These are phyloP conservation scores for Incumbomyces lentus DNA, from an alignment of 2,329 filamentous ascomycete species.

Conservation along the genomic window DNA sequence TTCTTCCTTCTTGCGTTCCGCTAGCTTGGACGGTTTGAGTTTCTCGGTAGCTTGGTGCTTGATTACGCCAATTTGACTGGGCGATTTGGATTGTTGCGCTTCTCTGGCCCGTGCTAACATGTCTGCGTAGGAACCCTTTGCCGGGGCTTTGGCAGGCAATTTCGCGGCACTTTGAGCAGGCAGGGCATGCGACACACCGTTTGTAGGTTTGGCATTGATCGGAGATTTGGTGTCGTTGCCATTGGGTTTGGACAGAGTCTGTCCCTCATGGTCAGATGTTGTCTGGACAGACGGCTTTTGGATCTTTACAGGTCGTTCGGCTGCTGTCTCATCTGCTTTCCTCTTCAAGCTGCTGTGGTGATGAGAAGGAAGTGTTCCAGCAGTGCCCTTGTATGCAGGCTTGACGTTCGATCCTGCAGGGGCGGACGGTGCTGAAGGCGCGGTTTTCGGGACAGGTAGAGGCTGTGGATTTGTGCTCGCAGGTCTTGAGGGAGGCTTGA, in stretches of 20 bases:
- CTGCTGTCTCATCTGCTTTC: constrained; percentile 16
- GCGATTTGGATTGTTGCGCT: constrained; percentile 32
- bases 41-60: constrained; percentile 46
- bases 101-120: constrained; percentile 49
- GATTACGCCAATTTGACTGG: constrained; percentile 38
- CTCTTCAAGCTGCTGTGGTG: constrained; percentile 14
- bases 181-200: not conserved
- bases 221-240: constrained; percentile 9
- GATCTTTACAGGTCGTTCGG: constrained; percentile 11
- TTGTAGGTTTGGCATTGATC: constrained; percentile 8
- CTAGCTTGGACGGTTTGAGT: constrained; percentile 44
- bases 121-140: constrained; percentile 50
- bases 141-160: constrained; percentile 34
- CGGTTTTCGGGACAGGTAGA: constrained; percentile 4
- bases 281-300: constrained; percentile 4
- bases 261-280: constrained; percentile 2
- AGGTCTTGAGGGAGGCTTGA: constrained; percentile 10
- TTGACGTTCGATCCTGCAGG: not conserved
- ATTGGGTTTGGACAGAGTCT: constrained; percentile 9
- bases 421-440: constrained; percentile 2
- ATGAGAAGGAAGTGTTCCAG: constrained; percentile 8
- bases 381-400: constrained; percentile 7
- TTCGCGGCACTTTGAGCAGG: constrained; percentile 5
- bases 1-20: constrained; percentile 37
- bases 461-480: constrained; percentile 11